These are phyloP conservation scores for Amaranthus tricolor DNA, from an alignment of 179 eudicot genomes.

Conservation along the genomic window DNA sequence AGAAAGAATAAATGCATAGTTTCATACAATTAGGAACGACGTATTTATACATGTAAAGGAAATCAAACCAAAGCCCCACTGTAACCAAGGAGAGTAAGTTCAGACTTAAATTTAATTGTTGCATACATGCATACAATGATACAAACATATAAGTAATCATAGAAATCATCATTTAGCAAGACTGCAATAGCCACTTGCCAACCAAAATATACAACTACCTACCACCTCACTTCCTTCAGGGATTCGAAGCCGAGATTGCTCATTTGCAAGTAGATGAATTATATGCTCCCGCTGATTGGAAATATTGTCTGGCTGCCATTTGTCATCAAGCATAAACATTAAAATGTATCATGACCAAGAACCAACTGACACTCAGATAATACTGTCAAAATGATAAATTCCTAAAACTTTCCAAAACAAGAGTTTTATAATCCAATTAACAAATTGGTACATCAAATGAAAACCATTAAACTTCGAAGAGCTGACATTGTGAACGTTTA, in stretches of 20 bases:
- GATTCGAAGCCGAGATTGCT: constrained; percentile 79
- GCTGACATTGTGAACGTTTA: not conserved
- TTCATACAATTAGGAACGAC: not conserved
- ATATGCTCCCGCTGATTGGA: constrained; percentile 96
- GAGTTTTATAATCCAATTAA: not conserved
- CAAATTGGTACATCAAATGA: not conserved
- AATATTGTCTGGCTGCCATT: constrained; percentile 82
- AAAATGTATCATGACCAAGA: constrained; percentile 4
- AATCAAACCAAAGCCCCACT: not conserved
- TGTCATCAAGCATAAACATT: constrained; percentile 20
- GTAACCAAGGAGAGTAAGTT: no score
- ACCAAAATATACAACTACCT: constrained; percentile 26
- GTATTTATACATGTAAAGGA: not conserved
- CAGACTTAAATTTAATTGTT: no score
- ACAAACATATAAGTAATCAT: not conserved
- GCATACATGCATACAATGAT: no score
- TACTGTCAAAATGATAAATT: no score
- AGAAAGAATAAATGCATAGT: not conserved
- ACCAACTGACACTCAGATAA: no score
- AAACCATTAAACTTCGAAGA: not conserved
- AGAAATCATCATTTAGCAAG: not conserved
- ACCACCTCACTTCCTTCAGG: constrained; percentile 89
- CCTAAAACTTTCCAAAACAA: not conserved
- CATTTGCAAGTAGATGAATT: constrained; percentile 92
- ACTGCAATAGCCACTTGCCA: constrained; percentile 2